A percentile compares a stretch with the other conserved stretches of the same genome.
Evolutionary conservation across 495 filamentous ascomycete genomes (phyloP).

Genomic region (Wilcoxina mikolae): DNA sequence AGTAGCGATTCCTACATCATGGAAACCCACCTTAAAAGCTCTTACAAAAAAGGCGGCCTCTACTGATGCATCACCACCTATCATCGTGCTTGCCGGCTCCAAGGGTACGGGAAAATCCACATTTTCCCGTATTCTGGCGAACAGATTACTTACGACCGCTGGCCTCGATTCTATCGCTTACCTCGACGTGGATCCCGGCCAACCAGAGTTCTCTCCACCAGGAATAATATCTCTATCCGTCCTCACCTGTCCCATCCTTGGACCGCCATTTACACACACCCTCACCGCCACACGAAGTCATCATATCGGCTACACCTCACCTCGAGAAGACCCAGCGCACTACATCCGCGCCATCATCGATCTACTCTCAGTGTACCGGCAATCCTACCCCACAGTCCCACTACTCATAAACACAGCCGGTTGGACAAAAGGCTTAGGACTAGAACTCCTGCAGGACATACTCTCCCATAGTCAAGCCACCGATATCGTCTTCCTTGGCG

Average conservation of each 20-base stretch:
- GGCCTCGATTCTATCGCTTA: constrained; percentile 34
- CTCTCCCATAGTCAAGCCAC: constrained; percentile 38
- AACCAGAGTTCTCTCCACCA: constrained; percentile 54
- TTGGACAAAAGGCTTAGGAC: constrained; percentile 46
- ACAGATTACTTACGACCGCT: constrained; percentile 41
- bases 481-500: constrained; percentile 32
- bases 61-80: constrained; percentile 25
- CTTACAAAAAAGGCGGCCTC: constrained; percentile 25
- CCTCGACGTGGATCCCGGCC: constrained; percentile 53
- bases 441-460: constrained; percentile 43
- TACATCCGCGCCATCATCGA: constrained; percentile 43
- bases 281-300: constrained; percentile 40
- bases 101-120: constrained; percentile 58
- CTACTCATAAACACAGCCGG: constrained; percentile 51
- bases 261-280: constrained; percentile 48
- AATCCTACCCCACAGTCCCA: constrained; percentile 34
- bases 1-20: constrained; percentile 25
- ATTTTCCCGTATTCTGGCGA: constrained; percentile 46
- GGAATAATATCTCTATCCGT: constrained; percentile 50
- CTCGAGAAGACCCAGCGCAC: constrained; percentile 47
- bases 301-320: constrained; percentile 42
- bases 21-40: constrained; percentile 20
- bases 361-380: constrained; percentile 40
- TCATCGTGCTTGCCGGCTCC: constrained; percentile 43
- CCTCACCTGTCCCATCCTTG: constrained; percentile 41